Evolutionary conservation across 805 yeast species (phyloP), one percentile per base, ranked within the genome.

Genomic region (Hagleromyces aurorensis): DNA sequence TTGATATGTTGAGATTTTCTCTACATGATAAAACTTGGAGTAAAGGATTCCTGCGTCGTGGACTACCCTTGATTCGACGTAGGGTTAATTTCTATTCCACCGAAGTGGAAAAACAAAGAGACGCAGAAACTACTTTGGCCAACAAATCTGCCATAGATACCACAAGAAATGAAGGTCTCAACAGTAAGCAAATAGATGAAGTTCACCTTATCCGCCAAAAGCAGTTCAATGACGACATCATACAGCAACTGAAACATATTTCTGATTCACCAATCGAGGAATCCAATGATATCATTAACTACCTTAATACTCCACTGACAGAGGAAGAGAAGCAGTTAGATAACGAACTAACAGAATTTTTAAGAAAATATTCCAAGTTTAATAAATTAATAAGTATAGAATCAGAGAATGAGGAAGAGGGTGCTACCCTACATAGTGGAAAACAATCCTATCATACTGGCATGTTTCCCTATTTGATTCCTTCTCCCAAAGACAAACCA

Each of bases 401-500:
- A 20, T 36, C 32, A 7, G 38, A 33, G 13, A 20, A 21, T 11
- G 31, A 29, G 21, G 25, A 20, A 7, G 27, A 23, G 12, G 30
- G 31, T 6, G 34, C 30, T 4, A 32, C 40, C n/a, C 32, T 24
- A 11, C 22, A 29, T 20, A 13, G 5, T 9, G 23, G 13, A 21
- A 16, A 27, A 11, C n/a, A 22, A 13, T 13, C 10, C 17, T 17
- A 12, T 10, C 30, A 27, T 13, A 17, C 9, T 15, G 32, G 36
- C 28, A 39, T 24, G 21, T 39, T 32, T 26, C 91, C 94, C 27
- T 68, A 69, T 39, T 65, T 86, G 37, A 67, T 68, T 29, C 75
- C 76, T 21, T 70, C 89, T 0, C 63, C 70, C 6, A 66, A 64
- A 22, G 65, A 67, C 34, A 75, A 72, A 53, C 75, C 87, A 21